Percentiles rank a stretch among this genome's conserved stretches.
Conservation (phyloP, 768 basidiomycete genomes). For the Phylloporus arenicola region DNA sequence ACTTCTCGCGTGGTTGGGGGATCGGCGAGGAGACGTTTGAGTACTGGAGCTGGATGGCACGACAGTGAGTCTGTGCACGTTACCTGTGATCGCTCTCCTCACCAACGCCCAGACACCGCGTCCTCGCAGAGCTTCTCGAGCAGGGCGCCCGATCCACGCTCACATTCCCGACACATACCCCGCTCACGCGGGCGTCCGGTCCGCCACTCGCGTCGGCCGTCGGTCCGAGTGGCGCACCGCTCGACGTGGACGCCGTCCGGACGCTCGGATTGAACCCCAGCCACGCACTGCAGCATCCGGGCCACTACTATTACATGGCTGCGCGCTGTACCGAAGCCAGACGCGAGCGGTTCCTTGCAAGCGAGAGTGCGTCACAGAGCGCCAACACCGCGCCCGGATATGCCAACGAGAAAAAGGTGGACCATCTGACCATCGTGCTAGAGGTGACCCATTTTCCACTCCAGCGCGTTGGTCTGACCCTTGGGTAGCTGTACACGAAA, state of each 20-base stretch:
- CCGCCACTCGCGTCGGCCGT: conserved; percentile 19
- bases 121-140: conserved; percentile 80
- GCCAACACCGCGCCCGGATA: conserved; percentile 59
- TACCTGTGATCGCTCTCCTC: background rate
- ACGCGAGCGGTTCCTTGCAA: conserved; percentile 56
- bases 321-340: conserved; percentile 81
- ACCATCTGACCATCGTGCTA: conserved; percentile 74
- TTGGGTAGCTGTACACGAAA: conserved; percentile 77
- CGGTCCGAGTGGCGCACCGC: conserved; percentile 14
- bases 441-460: conserved; percentile 48
- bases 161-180: conserved; percentile 54
- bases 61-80: conserved; percentile 57
- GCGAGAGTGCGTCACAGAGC: conserved; percentile 40
- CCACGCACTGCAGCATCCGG: conserved; percentile 83
- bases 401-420: conserved; percentile 87
- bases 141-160: conserved; percentile 65
- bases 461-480: background rate
- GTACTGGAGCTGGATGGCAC: conserved; percentile 94
- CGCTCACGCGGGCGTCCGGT: conserved; percentile 30
- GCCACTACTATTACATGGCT: conserved; percentile 82
- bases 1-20: conserved; percentile 87
- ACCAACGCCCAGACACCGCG: conserved; percentile 57
- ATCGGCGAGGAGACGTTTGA: conserved; percentile 97
- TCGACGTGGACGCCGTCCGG: conserved; percentile 57
- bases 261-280: conserved; percentile 71